phyloP scores from a whole-genome alignment of 306 rosid genomes.

The Glycyrrhiza uralensis region DNA sequence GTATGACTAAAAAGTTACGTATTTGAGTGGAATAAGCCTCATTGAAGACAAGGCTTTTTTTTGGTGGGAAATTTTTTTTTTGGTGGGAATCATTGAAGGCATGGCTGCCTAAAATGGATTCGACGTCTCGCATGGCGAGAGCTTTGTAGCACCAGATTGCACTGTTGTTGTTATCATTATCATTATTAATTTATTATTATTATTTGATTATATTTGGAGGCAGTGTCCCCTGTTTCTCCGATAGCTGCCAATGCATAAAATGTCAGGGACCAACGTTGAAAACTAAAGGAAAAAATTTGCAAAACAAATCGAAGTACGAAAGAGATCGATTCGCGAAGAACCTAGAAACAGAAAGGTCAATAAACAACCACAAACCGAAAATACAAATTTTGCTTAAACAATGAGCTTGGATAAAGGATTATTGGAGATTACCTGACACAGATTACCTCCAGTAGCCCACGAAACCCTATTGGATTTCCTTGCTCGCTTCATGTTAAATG shows the following conservation, averaged over 20 bases:
- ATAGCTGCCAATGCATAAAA: conserved; percentile 4
- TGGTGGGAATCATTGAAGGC: too few species aligned
- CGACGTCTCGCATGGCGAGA: not conserved
- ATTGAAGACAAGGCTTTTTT: too few species aligned
- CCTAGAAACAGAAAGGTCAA: not conserved
- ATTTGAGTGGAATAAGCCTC: too few species aligned
- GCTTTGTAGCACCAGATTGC: not conserved
- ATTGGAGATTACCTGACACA: conserved; percentile 70
- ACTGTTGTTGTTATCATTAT: not conserved
- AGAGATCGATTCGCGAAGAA: not conserved
- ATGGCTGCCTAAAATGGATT: too few species aligned
- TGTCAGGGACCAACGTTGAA: not conserved
- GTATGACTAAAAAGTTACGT: too few species aligned
- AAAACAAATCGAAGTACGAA: not conserved
- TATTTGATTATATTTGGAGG: not conserved
- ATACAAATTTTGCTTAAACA: not conserved
- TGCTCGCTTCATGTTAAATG: conserved; percentile 67
- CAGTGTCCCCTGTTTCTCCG: conserved; percentile 4
- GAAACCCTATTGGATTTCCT: conserved; percentile 64
- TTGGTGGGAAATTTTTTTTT: too few species aligned
- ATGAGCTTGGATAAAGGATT: conserved; percentile 23
- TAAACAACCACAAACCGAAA: not conserved
- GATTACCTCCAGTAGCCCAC: conserved; percentile 68
- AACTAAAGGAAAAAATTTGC: not conserved
- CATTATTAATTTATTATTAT: not conserved